A percentile compares a stretch with the other conserved stretches of the same genome.
phyloP scores from a whole-genome alignment of 371 early-diverging fungal genomes.

The Polyrhizophydium stewartii region DNA sequence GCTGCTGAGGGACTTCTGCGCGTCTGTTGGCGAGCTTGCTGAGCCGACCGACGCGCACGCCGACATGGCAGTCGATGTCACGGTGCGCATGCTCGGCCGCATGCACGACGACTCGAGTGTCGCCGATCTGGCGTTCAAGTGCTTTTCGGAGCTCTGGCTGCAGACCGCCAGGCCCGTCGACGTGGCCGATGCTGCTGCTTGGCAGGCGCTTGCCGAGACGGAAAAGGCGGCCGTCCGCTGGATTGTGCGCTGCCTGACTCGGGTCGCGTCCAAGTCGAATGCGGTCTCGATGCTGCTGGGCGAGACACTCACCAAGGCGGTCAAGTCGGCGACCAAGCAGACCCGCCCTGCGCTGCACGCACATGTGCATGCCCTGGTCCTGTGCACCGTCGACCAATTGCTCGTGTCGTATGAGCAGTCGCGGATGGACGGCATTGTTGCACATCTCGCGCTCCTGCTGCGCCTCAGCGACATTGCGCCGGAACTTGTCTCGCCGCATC shows the following conservation, averaged over 20 bases:
- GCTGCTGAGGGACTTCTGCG: slow-evolving; percentile 67
- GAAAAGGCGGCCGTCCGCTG: neutral
- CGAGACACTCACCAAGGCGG: neutral
- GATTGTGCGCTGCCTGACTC: neutral
- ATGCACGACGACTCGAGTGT: neutral
- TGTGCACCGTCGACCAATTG: slow-evolving; percentile 37
- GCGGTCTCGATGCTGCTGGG: neutral
- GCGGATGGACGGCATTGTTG: neutral
- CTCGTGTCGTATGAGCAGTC: slow-evolving; percentile 33
- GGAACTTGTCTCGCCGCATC: slow-evolving; percentile 3
- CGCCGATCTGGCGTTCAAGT: slow-evolving; percentile 65
- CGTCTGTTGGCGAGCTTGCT: neutral
- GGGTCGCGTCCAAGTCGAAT: neutral
- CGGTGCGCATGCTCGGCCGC: neutral
- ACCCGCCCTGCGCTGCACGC: neutral
- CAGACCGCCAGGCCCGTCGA: slow-evolving; percentile 9
- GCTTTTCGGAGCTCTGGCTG: slow-evolving; percentile 63
- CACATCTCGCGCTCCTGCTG: neutral
- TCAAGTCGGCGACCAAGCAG: neutral
- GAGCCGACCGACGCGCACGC: too few relatives aligned
- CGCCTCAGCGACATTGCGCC: neutral
- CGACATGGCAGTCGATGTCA: neutral
- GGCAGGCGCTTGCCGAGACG: slow-evolving; percentile 41
- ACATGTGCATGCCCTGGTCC: neutral
- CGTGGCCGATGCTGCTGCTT: slow-evolving; percentile 30